These are phyloP conservation scores for Thielaviopsis cerberus DNA, from an alignment of 2,329 filamentous ascomycete genomes.

Conservation along the genomic window DNA sequence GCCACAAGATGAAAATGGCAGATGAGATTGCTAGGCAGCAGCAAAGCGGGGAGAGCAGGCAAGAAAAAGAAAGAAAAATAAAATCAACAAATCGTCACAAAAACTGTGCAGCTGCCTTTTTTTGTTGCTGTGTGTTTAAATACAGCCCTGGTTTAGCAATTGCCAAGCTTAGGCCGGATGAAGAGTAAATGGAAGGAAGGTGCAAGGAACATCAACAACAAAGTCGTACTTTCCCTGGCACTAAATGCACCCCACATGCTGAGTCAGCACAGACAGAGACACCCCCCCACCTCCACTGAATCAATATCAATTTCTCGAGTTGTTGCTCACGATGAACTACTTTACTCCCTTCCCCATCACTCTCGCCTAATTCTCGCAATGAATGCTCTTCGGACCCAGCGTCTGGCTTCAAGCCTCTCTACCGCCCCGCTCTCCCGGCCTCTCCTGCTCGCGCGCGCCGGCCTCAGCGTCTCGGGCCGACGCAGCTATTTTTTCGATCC, in stretches of 20 bases:
- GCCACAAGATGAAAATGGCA: not conserved
- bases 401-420: not conserved
- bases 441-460: not conserved
- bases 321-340: no score
- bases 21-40: no score
- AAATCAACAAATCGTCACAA: not conserved
- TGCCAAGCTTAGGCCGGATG: not conserved
- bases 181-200: not conserved
- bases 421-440: not conserved
- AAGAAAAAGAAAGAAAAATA: not conserved
- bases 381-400: not conserved
- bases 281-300: not conserved
- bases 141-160: not conserved
- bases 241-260: not conserved
- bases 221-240: not conserved
- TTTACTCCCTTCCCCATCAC: no score
- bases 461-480: not conserved
- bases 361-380: no score
- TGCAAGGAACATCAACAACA: not conserved
- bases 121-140: not conserved
- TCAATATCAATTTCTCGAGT: not conserved
- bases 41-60: no score
- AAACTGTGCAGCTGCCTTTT: not conserved
- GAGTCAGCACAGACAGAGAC: not conserved
- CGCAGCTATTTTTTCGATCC: slow-evolving; percentile 10